Base-by-base conservation (phyloP, 768 basidiomycete genomes). In the Paxillus rubicundulus region DNA sequence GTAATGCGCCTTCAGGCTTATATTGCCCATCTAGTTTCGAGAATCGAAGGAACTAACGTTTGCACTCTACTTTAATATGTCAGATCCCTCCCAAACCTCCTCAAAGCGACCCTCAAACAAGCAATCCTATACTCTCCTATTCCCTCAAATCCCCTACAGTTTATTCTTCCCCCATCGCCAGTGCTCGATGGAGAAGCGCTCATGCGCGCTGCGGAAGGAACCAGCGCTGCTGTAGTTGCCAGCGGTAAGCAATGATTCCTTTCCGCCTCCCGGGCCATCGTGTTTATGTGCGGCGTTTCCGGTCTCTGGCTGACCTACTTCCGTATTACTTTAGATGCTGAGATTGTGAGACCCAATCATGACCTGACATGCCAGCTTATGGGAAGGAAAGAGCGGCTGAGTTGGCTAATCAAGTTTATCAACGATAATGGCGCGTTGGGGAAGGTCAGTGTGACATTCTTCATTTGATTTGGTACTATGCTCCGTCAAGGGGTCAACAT, bases 321-420 rank as follows among this genome's bases (percentile, higher is more conserved):
- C 5, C 12, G 12, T 24, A 42, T 21, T 39, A 9, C 5, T 40
- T 38, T 65, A 87, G 83, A 92, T 73, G 58, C 77, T 24, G 76
- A 85, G 68, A 76, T 90, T 57, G 84, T 93, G 45, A 72, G 81
- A 37, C 77, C 82, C 9, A 88, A 87, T 55, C 87, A 90, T 60
- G 94, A 97, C 65, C 73, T 96, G 38, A 83, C 83, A 14, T 77
- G 84, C 2, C 93, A 95, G 63, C 69, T 98, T 57, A 78, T 77
- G 5, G 83, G 82, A 37, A 81, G 91, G 27, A 86, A 86, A 62
- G 84, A 87, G 49, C 75, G 90, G 34, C 72, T 95, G 27, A 84
- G 82, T 49, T 92, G 89, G 78, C 76, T 98, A n/a, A 89, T 96
- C 58, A 79, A 78, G 21, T 96, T 93, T 66, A 89, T 97, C 61